phyloP scores from a whole-genome alignment of 768 basidiomycete genomes.

The Mycena albidolilacea region DNA sequence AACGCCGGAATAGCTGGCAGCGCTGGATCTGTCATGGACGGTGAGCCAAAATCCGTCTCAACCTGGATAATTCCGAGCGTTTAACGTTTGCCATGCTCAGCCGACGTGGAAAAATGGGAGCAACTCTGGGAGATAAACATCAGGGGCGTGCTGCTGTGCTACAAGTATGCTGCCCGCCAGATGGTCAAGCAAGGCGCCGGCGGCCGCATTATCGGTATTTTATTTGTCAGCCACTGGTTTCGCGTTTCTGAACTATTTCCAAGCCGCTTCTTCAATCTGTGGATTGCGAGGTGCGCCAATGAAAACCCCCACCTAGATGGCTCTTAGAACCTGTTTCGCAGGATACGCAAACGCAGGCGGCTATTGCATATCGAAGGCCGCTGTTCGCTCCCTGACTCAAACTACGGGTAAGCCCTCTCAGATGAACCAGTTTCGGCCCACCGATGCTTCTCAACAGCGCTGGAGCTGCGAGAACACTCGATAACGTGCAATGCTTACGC shows the following conservation, averaged over 20 bases:
- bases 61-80: not conserved
- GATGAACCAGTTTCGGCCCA: not conserved
- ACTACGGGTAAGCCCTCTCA: constrained; percentile 47
- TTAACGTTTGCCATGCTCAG: constrained; percentile 39
- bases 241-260: not conserved
- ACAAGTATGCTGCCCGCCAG: constrained; percentile 59
- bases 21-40: constrained; percentile 32
- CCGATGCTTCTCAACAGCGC: constrained; percentile 36
- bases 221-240: not conserved
- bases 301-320: not conserved
- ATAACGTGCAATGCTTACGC: constrained; percentile 61
- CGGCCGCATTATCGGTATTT: constrained; percentile 58
- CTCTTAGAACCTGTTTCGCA: not conserved
- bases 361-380: constrained; percentile 59
- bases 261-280: constrained; percentile 52
- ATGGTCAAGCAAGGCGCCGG: constrained; percentile 61
- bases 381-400: constrained; percentile 59
- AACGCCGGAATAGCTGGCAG: constrained; percentile 48
- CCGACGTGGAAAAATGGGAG: constrained; percentile 51
- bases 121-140: constrained; percentile 54
- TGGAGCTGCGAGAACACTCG: constrained; percentile 49
- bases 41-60: constrained; percentile 29
- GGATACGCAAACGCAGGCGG: constrained; percentile 37
- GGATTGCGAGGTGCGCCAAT: constrained; percentile 47
- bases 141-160: constrained; percentile 56